Conservation (phyloP, 768 basidiomycete species). For the Mycena vulgaris region DNA sequence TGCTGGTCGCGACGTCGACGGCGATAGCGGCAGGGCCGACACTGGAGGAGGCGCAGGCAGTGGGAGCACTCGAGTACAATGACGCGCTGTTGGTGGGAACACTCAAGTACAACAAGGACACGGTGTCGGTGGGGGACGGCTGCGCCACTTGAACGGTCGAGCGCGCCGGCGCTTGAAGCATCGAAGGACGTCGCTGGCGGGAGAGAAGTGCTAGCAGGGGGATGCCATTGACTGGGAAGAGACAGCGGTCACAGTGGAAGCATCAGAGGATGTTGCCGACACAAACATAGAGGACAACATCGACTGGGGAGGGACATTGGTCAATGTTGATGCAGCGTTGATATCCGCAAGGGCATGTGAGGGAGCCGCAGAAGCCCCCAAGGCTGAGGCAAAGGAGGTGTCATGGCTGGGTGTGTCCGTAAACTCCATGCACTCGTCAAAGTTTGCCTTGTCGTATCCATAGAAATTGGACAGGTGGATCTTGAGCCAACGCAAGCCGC, state of each 20-base stretch:
- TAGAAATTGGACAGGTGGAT: too few relatives aligned
- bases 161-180: slow-evolving; percentile 17
- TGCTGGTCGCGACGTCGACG: slow-evolving; percentile 28
- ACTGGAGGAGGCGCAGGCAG: slow-evolving; percentile 52
- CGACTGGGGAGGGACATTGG: background rate
- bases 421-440: too few relatives aligned
- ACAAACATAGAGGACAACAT: too few relatives aligned
- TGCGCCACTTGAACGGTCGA: slow-evolving; percentile 25
- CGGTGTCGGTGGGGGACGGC: slow-evolving; percentile 33
- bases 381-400: background rate
- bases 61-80: slow-evolving; percentile 46
- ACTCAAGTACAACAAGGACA: too few relatives aligned
- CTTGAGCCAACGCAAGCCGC: too few relatives aligned
- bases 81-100: slow-evolving; percentile 27
- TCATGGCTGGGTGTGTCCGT: too few relatives aligned
- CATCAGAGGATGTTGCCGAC: slow-evolving; percentile 6
- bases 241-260: slow-evolving; percentile 24
- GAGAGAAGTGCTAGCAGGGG: slow-evolving; percentile 35
- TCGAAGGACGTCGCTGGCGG: slow-evolving; percentile 30
- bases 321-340: slow-evolving; percentile 34
- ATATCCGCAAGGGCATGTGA: slow-evolving; percentile 42
- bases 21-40: slow-evolving; percentile 51
- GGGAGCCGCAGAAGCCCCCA: slow-evolving; percentile 28
- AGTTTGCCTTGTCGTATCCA: too few relatives aligned
- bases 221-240: slow-evolving; percentile 17